Conservation (phyloP, 148 eudicot species). For the Dianthus caryophyllus region DNA sequence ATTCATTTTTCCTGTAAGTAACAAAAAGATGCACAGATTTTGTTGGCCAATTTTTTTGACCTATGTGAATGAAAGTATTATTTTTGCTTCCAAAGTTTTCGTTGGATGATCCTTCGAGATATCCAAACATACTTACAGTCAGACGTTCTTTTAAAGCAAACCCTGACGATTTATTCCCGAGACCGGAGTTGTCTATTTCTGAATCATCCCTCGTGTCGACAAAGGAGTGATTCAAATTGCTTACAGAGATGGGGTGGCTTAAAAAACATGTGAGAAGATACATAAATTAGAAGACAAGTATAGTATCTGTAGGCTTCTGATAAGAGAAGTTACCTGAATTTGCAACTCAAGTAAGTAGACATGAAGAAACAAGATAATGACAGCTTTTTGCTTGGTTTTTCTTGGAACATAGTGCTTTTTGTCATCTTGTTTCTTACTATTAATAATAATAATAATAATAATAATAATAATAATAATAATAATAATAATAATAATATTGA, state of each 20-base stretch:
- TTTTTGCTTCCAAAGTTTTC: too few species aligned
- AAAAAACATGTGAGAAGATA: background rate
- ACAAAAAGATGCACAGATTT: slow-evolving; percentile 14
- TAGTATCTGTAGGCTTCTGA: slow-evolving; percentile 14
- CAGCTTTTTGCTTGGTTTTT: slow-evolving; percentile 6
- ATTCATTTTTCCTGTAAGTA: slow-evolving; percentile 30
- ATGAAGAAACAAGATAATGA: slow-evolving; percentile 23
- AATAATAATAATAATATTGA: too few species aligned
- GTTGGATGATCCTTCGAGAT: too few species aligned
- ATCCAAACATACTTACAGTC: too few species aligned
- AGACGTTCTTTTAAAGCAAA: too few species aligned
- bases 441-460: too few species aligned
- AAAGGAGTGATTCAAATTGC: background rate
- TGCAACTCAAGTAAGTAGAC: slow-evolving; percentile 23
- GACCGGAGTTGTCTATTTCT: too few species aligned
- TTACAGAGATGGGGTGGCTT: background rate
- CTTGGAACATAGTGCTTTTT: slow-evolving; percentile 2
- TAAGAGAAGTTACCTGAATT: slow-evolving; percentile 24
- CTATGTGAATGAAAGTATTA: slow-evolving; percentile 15
- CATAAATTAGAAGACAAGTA: slow-evolving; percentile 17
- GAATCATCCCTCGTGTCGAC: background rate
- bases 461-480: too few species aligned
- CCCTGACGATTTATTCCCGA: too few species aligned
- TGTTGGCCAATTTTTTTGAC: slow-evolving; percentile 6
- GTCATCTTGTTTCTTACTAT: background rate